Base-by-base conservation (phyloP, 768 basidiomycete genomes). In the Kwoniella mangroviensis region DNA sequence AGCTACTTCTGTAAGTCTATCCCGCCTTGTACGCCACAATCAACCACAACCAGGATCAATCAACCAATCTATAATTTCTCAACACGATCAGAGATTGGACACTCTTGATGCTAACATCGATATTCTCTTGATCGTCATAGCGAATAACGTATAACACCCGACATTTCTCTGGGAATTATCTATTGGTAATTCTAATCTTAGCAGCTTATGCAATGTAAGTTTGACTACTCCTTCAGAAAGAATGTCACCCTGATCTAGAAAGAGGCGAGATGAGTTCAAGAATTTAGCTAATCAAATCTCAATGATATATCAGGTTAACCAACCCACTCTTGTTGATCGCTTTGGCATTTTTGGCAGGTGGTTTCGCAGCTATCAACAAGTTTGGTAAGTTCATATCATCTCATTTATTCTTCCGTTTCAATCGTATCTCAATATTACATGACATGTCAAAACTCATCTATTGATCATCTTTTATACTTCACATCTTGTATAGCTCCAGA, bases 111-210 rank as follows among this genome's bases (percentile, higher is more conserved):
- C n/a, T n/a, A n/a, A n/a, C n/a, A n/a, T n/a, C n/a, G n/a, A n/a
- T n/a, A n/a, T n/a, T n/a, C n/a, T n/a, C n/a, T n/a, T n/a, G n/a
- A n/a, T n/a, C n/a, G n/a, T n/a, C n/a, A n/a, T 53, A 94, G 93
- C 89, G 93, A 69, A 92, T 95, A 87, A 92, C 92, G 24, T 94
- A 96, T 86, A 96, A 96, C 85, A 94, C 93, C 34, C 79, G 82
- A 62, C 76, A 83, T 64, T 82, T 73, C 71, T 73, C 84, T 88
- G 92, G 93, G 64, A 98, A 98, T 84, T 98, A 98, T 84, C 87
- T 90, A 56, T 91, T 96, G 76, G 92, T 96, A 42, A 83, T 92
- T 63, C 92, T 92, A 34, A 91, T 97, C 72, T 90, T 96, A 86
- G 80, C 89, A n/a, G 91, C 94, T 0, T 95, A 98, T 78, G 83